Evolutionary conservation across 371 early-diverging fungal genomes (phyloP), one percentile per base, ranked within the genome.

Genomic region (Parasitella parasitica): DNA sequence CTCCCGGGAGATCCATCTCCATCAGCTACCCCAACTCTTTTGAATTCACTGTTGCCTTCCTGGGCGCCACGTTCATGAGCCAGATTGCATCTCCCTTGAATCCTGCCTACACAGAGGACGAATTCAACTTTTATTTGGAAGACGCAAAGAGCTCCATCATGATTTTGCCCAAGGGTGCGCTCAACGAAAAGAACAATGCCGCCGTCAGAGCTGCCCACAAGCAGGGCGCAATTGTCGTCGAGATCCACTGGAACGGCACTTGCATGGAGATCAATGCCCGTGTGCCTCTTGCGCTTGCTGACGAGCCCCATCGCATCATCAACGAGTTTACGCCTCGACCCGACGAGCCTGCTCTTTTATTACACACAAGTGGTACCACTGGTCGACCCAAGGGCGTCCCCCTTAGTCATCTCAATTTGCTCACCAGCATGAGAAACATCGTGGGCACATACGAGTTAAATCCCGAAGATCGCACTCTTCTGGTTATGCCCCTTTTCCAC

Each of bases 401-500:
- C 22, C 81, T 95, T 51, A 85, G 91, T n/a, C 94, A 94, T 63
- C 75, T 74, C 36, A 94, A 93, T 70, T 72, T 95, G 32, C 73
- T 86, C 4, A 84, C 83, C 15, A 85, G 92, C 0, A 87, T 93
- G 85, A 66, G 66, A 26, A 94, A 94, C 72, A 93, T 93, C 53
- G 64, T 82, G 15, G 54, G 71, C 12, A 89, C 94, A 4, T 94
- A 92, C 67, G 67, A 85, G 28, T 77, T 95, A 24, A 67, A 66
- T 1, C 63, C 82, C 8, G 34, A 57, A 3, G 96, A 95, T 69
- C 66, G 84, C 7, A 86, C 91, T 3, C 77, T 87, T 56, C 58
- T 94, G 28, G 94, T 94, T 11, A 94, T 94, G 95, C 95, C 96
- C 4, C 80, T 95, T n/a, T 93, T 94, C 80, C 96, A 95, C 66